Evolutionary conservation across 352 stramenopile genomes (phyloP).

Genomic region (Phytopythium montanum): DNA sequence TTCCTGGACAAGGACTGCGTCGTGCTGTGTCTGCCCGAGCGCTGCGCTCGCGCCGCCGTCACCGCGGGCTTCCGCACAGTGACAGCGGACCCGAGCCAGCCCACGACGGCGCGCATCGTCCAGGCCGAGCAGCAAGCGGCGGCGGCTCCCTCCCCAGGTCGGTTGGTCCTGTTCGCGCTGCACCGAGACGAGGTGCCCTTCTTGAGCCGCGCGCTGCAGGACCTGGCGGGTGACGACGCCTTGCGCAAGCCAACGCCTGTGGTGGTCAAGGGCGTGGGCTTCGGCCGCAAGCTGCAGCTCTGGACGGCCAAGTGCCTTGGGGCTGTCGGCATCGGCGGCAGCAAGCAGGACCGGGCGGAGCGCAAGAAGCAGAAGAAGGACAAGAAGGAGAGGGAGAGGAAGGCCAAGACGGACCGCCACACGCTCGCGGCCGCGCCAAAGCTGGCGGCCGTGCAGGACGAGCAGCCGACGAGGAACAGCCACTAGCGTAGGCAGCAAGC

Average conservation of each 20-base stretch:
- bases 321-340: constrained; percentile 17
- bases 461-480: not conserved
- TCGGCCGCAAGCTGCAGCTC: constrained; percentile 22
- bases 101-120: constrained; percentile 36
- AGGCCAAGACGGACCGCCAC: not conserved
- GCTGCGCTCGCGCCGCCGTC: constrained; percentile 33
- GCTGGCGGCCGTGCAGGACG: constrained; percentile 3
- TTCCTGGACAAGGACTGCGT: constrained; percentile 60
- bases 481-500: not conserved
- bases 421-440: constrained; percentile 3
- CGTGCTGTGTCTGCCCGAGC: constrained; percentile 46
- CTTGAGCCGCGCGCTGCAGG: constrained; percentile 35
- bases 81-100: constrained; percentile 26
- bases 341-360: constrained; percentile 20
- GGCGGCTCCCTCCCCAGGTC: constrained; percentile 9
- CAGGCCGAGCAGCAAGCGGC: constrained; percentile 20
- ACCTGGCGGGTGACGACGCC: constrained; percentile 26
- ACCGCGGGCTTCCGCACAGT: constrained; percentile 45
- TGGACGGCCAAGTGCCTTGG: constrained; percentile 24
- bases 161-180: constrained; percentile 48
- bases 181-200: constrained; percentile 68
- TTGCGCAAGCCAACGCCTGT: constrained; percentile 26
- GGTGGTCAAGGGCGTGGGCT: constrained; percentile 48
- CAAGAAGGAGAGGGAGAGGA: not conserved
- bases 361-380: constrained; percentile 4